phyloP scores from a whole-genome alignment of 2,329 filamentous ascomycete species.

The Penicillium thymicola region DNA sequence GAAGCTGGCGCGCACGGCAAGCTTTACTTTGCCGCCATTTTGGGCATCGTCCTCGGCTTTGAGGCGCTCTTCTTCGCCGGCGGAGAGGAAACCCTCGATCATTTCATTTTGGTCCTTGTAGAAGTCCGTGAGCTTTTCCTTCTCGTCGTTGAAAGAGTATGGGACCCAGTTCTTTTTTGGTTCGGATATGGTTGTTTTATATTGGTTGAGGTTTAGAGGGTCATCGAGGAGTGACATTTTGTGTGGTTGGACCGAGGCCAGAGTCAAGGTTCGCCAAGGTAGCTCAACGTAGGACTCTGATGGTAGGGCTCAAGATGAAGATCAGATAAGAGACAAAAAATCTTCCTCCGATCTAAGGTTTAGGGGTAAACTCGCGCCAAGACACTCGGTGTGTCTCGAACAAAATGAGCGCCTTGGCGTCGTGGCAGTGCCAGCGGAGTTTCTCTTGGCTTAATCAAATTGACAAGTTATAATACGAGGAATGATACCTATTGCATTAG shows the following conservation, averaged over 20 bases:
- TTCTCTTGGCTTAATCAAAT: background rate
- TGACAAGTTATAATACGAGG: background rate
- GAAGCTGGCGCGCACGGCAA: conserved; percentile 10
- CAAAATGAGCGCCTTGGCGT: background rate
- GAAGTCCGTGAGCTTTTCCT: conserved; percentile 7
- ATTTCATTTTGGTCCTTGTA: conserved; percentile 13
- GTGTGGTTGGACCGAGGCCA: background rate
- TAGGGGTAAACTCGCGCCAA: conserved; percentile 1
- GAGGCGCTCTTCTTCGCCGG: conserved; percentile 8
- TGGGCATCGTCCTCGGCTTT: conserved; percentile 8
- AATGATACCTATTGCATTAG: background rate
- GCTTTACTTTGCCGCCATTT: conserved; percentile 11
- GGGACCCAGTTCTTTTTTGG: conserved; percentile 1
- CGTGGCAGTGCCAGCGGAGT: background rate
- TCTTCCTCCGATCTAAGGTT: background rate
- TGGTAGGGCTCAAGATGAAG: background rate
- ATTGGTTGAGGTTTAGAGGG: conserved; percentile 4
- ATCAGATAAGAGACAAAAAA: conserved; percentile 3
- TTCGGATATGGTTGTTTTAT: conserved; percentile 1
- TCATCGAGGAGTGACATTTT: conserved; percentile 1
- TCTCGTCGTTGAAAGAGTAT: background rate
- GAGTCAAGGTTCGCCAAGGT: background rate
- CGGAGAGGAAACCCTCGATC: conserved; percentile 8
- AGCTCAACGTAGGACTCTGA: background rate
- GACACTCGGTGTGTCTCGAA: background rate